Percentiles rank a stretch among this genome's conserved stretches.
Conservation (phyloP, 345 rosid species). For the Eutrema heterophyllum region DNA sequence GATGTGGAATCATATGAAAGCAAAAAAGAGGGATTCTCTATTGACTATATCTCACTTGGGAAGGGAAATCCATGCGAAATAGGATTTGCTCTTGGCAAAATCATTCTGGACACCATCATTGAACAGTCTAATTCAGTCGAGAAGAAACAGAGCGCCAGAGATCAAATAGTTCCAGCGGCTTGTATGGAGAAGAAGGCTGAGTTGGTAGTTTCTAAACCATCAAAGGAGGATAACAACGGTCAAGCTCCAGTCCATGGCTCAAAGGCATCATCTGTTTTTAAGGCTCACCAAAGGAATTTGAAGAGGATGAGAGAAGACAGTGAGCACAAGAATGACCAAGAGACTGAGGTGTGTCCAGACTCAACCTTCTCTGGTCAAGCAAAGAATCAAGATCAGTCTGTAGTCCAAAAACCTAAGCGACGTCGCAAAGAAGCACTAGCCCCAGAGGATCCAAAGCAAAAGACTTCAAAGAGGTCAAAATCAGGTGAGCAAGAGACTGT, state of each 20-base stretch:
- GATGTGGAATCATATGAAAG: constrained; percentile 35
- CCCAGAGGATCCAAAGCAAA: constrained; percentile 11
- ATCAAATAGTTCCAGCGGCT: neutral
- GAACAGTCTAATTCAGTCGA: constrained; percentile 22
- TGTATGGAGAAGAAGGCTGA: constrained; percentile 10
- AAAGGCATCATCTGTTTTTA: constrained; percentile 14
- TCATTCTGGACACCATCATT: constrained; percentile 62
- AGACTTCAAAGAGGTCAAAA: constrained; percentile 20
- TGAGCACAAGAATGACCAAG: constrained; percentile 11
- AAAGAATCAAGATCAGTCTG: neutral
- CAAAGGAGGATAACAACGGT: constrained; percentile 8
- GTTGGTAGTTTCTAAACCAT: constrained; percentile 5
- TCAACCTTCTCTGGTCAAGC: neutral
- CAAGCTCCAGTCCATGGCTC: constrained; percentile 9
- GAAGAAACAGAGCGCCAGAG: neutral
- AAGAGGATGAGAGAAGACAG: constrained; percentile 24
- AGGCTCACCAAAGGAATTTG: constrained; percentile 11
- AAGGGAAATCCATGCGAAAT: constrained; percentile 54
- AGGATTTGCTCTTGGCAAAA: constrained; percentile 68
- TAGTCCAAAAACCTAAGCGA: constrained; percentile 12
- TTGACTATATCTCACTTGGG: constrained; percentile 50
- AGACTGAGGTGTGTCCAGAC: neutral
- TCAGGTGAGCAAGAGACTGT: constrained; percentile 9
- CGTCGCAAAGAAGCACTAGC: constrained; percentile 2
- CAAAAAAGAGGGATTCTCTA: constrained; percentile 28